A percentile compares a stretch with the other conserved stretches of the same genome.
phyloP scores from a whole-genome alignment of 2,329 filamentous ascomycete genomes.

The Paecilomyces formosus region DNA sequence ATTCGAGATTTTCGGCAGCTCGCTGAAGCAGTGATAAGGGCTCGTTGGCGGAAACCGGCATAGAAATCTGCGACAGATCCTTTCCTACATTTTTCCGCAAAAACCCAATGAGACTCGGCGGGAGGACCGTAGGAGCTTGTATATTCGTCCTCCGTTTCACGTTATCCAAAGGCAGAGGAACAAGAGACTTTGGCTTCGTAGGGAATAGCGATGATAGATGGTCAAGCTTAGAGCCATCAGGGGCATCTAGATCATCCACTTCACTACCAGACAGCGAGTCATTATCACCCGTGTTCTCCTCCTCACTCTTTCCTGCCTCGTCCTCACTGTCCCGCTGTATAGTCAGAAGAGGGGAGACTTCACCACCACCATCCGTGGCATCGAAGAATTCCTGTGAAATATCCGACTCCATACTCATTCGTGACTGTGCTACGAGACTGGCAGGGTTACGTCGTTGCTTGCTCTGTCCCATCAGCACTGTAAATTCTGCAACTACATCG shows the following conservation, averaged over 20 bases:
- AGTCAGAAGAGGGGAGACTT: conserved; percentile 60
- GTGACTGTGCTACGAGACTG: conserved; percentile 46
- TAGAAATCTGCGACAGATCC: conserved; percentile 90
- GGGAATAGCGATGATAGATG: conserved; percentile 58
- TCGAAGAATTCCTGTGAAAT: conserved; percentile 92
- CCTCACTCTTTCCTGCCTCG: conserved; percentile 54
- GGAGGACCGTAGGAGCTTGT: conserved; percentile 64
- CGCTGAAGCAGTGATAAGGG: conserved; percentile 82
- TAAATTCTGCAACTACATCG: conserved; percentile 74
- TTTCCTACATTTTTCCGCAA: conserved; percentile 97
- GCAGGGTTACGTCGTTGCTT: conserved; percentile 63
- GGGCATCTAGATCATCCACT: conserved; percentile 39
- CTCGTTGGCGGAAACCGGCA: conserved; percentile 96
- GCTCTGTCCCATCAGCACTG: conserved; percentile 65
- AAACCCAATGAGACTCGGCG: conserved; percentile 88
- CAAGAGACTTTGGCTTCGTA: conserved; percentile 63
- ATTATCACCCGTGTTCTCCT: conserved; percentile 42
- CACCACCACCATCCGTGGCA: conserved; percentile 62
- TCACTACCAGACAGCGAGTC: conserved; percentile 61
- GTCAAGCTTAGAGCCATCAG: conserved; percentile 20
- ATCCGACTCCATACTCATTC: conserved; percentile 72
- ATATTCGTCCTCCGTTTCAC: conserved; percentile 65
- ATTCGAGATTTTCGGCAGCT: conserved; percentile 84
- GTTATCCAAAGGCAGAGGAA: conserved; percentile 64
- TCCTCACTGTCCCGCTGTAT: conserved; percentile 68